These are phyloP conservation scores for Rhizopus delemar DNA, from an alignment of 371 early-diverging fungal species.

Conservation along the genomic window DNA sequence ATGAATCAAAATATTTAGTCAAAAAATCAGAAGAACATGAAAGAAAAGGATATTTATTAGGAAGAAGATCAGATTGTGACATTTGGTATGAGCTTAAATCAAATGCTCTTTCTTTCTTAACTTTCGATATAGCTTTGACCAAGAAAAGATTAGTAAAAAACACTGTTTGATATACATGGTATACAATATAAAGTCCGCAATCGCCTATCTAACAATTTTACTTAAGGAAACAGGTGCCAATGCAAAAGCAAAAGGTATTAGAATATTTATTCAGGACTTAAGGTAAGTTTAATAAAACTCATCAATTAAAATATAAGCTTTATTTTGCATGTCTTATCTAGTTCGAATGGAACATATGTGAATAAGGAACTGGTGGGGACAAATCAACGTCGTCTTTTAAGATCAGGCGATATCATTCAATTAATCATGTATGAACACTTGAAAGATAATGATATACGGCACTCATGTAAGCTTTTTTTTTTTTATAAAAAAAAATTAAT, in stretches of 20 bases:
- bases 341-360: conserved; percentile 79
- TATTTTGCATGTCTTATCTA: conserved; percentile 19
- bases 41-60: conserved; percentile 68
- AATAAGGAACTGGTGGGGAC: conserved; percentile 58
- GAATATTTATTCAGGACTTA: conserved; percentile 48
- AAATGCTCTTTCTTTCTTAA: background rate
- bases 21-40: conserved; percentile 26
- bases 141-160: conserved; percentile 63
- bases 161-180: conserved; percentile 77
- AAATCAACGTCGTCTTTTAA: conserved; percentile 51
- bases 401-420: conserved; percentile 66
- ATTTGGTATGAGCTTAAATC: conserved; percentile 41
- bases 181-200: conserved; percentile 17
- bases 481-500: conserved; percentile 25
- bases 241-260: conserved; percentile 31
- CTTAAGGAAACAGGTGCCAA: conserved; percentile 42
- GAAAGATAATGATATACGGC: conserved; percentile 24
- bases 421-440: conserved; percentile 40
- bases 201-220: conserved; percentile 18
- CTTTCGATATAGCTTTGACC: conserved; percentile 29
- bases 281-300: conserved; percentile 20
- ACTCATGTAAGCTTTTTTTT: conserved; percentile 38
- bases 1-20: conserved; percentile 29
- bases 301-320: conserved; percentile 4
- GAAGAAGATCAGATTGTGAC: conserved; percentile 66